Base-by-base conservation (phyloP, 352 stramenopile genomes). In the Phytopythium sindhum region DNA sequence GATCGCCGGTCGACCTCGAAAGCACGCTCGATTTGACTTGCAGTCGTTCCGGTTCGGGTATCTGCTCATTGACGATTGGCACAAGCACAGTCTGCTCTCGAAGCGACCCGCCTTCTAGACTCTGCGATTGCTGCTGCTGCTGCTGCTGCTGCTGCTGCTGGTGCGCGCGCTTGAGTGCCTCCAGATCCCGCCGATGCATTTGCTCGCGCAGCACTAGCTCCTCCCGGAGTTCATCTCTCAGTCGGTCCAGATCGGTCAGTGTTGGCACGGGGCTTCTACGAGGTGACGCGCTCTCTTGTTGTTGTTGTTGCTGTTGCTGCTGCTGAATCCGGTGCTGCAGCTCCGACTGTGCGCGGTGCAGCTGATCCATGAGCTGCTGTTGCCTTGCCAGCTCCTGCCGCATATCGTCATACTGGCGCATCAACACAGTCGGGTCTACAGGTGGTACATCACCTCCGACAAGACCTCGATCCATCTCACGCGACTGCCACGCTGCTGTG, bases 331-430 rank as follows among this genome's bases (percentile, higher is more conserved):
- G 73, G 21, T 72, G 68, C 47, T 88, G 77, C 9, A 86, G 67
- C 52, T 85, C 72, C 0, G 35, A 65, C 47, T 87, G 74, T 7
- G 75, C 68, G 59, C 78, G 68, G 0, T 60, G 68, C 29, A 89
- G 74, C 42, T 88, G 74, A 23, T 89, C 70, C 4, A 89, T 77
- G 17, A 89, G 60, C 41, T 86, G 72, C 5, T 80, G 74, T 41
- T 89, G 80, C 17, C 60, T 63, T 17, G 63, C 60, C 5, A 89
- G 69, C 55, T 89, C 80, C 35, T 78, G 65, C 4, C 69, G 70
- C 61, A 89, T 81, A 52, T 84, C 72, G 42, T 86, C 67, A 52
- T 89, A 89, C 64, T 88, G 76, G 1, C 69, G 74, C 28, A 77
- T 63, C 26, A 89, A 63, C 24, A 54, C 26, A 0, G 39, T 53